phyloP scores from a whole-genome alignment of 495 filamentous ascomycete species.

The Aspergillus baeticus region DNA sequence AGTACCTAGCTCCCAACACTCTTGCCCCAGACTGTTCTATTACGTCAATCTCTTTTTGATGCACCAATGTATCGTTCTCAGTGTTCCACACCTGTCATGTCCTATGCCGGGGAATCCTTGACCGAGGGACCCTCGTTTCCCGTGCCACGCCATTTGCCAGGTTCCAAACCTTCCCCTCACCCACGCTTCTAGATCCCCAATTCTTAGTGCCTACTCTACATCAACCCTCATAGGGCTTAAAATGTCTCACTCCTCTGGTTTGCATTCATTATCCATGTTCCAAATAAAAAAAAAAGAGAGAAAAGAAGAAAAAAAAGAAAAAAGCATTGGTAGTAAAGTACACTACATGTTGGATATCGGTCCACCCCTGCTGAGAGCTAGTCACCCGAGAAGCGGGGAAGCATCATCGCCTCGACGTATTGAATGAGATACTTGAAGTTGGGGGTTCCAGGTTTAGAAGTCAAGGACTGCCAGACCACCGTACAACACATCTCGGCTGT shows the following conservation, averaged over 20 bases:
- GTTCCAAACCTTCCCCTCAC: constrained; percentile 6
- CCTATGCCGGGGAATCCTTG: neutral
- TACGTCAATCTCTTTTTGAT: neutral
- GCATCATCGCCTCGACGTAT: neutral
- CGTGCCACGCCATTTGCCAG: constrained; percentile 2
- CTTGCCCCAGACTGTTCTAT: neutral
- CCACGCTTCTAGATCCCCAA: neutral
- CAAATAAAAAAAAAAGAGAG: neutral
- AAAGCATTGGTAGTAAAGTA: neutral
- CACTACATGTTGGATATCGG: neutral
- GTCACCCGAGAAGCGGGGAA: neutral
- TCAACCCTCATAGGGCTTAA: neutral
- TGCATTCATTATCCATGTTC: neutral
- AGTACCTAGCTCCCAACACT: neutral
- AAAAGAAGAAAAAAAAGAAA: neutral
- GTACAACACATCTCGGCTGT: neutral
- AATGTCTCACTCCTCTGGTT: neutral
- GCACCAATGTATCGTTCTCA: neutral
- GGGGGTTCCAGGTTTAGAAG: neutral
- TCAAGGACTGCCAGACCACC: neutral
- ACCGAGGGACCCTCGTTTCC: constrained; percentile 4
- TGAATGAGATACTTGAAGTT: neutral
- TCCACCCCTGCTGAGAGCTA: neutral
- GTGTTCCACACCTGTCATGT: constrained; percentile 4
- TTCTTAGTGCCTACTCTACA: neutral